Evolutionary conservation across 106 monocot genomes (phyloP).

Genomic region (Dioscorea dumetorum): DNA sequence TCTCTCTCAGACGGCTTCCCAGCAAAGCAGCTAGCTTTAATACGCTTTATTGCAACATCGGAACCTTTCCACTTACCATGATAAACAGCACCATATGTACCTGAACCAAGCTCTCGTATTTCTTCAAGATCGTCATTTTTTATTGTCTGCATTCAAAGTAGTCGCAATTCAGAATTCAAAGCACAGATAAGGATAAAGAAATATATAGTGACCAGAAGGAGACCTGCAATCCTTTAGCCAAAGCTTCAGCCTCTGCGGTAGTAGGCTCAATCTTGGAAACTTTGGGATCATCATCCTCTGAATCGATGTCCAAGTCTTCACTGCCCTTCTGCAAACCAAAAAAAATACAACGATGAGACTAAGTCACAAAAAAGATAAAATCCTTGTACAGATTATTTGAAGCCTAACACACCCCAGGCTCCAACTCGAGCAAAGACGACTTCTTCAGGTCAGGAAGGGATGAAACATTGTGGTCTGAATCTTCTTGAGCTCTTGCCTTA

Average conservation of each 20-base stretch:
- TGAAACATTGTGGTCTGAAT: constrained; percentile 8
- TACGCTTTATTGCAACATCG: constrained; percentile 95
- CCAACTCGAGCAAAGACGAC: constrained; percentile 14
- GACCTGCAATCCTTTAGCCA: constrained; percentile 87
- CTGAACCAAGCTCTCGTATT: constrained; percentile 76
- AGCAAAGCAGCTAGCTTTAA: constrained; percentile 90
- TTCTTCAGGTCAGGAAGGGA: constrained; percentile 18
- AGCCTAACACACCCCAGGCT: constrained; percentile 29
- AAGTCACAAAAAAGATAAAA: not conserved
- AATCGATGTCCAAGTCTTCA: constrained; percentile 34
- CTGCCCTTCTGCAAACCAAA: constrained; percentile 43
- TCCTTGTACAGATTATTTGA: not conserved
- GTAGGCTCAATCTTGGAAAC: constrained; percentile 69
- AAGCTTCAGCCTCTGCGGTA: constrained; percentile 74
- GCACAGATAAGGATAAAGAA: not conserved
- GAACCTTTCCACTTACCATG: constrained; percentile 95
- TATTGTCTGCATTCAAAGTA: constrained; percentile 60
- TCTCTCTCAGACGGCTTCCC: constrained; percentile 94
- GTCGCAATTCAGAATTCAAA: not conserved
- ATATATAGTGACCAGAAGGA: not conserved
- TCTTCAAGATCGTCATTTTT: constrained; percentile 89
- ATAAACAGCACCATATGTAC: constrained; percentile 85
- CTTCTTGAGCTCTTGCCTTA: constrained; percentile 15
- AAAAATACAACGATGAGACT: not conserved
- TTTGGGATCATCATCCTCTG: constrained; percentile 29